Conservation (phyloP, 2,329 filamentous ascomycete species). For the Sphaceloma murrayae region DNA sequence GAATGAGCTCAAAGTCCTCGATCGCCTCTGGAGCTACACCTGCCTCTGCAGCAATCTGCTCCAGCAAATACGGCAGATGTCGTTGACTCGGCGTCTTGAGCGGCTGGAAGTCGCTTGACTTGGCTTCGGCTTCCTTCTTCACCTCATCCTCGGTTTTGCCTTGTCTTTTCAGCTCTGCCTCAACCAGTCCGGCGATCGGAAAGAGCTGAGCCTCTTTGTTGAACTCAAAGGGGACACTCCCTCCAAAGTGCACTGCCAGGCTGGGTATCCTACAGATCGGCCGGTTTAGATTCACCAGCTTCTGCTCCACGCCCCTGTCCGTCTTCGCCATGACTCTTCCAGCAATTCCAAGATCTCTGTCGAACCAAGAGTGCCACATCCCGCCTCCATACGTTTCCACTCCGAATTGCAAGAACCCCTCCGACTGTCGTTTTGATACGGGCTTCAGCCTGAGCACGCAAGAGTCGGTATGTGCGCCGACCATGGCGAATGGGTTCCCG, state of each 20-base stretch:
- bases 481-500: conserved; percentile 82
- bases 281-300: conserved; percentile 79
- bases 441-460: conserved; percentile 88
- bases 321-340: conserved; percentile 74
- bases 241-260: conserved; percentile 86
- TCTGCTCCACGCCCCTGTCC: conserved; percentile 67
- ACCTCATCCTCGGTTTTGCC: conserved; percentile 44
- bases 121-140: conserved; percentile 34
- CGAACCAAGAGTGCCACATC: conserved; percentile 97
- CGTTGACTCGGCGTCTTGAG: conserved; percentile 68
- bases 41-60: conserved; percentile 73
- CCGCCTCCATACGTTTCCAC: conserved; percentile 96
- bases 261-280: conserved; percentile 89
- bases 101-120: conserved; percentile 52
- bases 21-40: conserved; percentile 61
- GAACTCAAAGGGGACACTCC: conserved; percentile 75
- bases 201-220: conserved; percentile 97
- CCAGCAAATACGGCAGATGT: conserved; percentile 79
- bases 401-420: conserved; percentile 86
- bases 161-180: conserved; percentile 76
- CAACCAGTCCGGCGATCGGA: conserved; percentile 79
- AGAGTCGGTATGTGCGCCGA: conserved; percentile 94
- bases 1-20: conserved; percentile 89
- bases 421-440: conserved; percentile 75
- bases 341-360: conserved; percentile 83